phyloP scores from a whole-genome alignment of 169 alveolate genomes.

The Eimeria sp. region DNA sequence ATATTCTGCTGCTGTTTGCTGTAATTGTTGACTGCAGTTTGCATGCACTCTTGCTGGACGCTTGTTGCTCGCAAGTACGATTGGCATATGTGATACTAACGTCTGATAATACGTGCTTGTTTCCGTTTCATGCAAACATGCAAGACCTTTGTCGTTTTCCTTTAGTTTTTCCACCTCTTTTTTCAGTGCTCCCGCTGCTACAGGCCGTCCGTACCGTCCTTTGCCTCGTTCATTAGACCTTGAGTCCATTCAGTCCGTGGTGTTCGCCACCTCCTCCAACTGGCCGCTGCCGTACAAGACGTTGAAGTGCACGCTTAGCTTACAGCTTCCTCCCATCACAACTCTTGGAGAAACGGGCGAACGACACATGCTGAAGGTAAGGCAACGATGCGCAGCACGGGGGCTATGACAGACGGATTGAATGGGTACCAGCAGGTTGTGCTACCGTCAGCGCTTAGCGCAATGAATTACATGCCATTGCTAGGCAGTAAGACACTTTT shows the following conservation, averaged over 20 bases:
- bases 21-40: neutral
- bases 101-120: neutral
- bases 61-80: neutral
- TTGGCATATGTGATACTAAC: neutral
- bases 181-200: neutral
- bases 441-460: neutral
- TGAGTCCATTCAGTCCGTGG: conserved; percentile 69
- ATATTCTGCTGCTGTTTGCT: conserved; percentile 1
- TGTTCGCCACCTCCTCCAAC: conserved; percentile 65
- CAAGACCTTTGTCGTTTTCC: neutral
- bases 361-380: conserved; percentile 27
- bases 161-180: neutral
- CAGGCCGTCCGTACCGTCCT: conserved; percentile 82
- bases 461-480: neutral
- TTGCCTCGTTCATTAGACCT: conserved; percentile 59
- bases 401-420: neutral
- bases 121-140: neutral
- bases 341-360: conserved; percentile 57
- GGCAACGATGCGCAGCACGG: neutral
- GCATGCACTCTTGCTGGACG: neutral
- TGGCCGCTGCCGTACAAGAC: conserved; percentile 33
- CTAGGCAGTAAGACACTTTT: too few species aligned
- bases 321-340: conserved; percentile 48
- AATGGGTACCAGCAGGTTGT: neutral
- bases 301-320: neutral